Percentiles rank a stretch among this genome's conserved stretches.
These are phyloP conservation scores for Peniophora sp. DNA, from an alignment of 1,284 basidiomycete genomes.

Conservation along the genomic window DNA sequence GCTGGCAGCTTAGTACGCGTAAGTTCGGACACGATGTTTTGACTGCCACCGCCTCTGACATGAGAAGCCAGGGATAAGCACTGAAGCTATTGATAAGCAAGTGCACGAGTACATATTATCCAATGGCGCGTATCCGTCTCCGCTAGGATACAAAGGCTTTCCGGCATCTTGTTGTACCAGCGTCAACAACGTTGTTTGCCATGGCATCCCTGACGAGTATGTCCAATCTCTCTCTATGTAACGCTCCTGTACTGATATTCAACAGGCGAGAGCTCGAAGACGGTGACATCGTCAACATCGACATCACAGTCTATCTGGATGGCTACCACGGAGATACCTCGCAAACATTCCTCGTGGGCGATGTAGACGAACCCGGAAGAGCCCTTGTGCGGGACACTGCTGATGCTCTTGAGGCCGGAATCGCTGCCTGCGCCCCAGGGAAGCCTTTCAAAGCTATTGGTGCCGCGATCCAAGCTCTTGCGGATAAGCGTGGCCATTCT, in stretches of 20 bases:
- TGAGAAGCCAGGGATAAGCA: slow-evolving; percentile 43
- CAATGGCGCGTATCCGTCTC: slow-evolving; percentile 81
- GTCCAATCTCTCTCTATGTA: slow-evolving; percentile 13
- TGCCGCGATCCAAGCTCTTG: slow-evolving; percentile 57
- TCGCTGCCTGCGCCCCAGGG: slow-evolving; percentile 72
- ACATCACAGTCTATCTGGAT: slow-evolving; percentile 72
- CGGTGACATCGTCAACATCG: slow-evolving; percentile 81
- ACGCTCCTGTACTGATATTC: neutral
- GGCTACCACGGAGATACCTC: slow-evolving; percentile 88
- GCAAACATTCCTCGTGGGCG: slow-evolving; percentile 70
- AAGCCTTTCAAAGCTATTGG: slow-evolving; percentile 71
- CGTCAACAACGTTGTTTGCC: slow-evolving; percentile 78
- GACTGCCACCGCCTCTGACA: neutral
- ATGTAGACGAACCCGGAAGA: slow-evolving; percentile 61
- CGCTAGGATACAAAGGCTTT: slow-evolving; percentile 74
- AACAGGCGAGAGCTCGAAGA: slow-evolving; percentile 68
- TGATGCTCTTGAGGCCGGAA: slow-evolving; percentile 66
- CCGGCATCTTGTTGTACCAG: slow-evolving; percentile 87
- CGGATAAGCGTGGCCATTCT: slow-evolving; percentile 36
- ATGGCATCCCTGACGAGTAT: slow-evolving; percentile 85
- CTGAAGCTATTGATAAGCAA: slow-evolving; percentile 61
- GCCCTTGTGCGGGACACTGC: slow-evolving; percentile 58
- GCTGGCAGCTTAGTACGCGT: slow-evolving; percentile 53
- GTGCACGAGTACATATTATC: slow-evolving; percentile 67
- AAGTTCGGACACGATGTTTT: slow-evolving; percentile 8